These are phyloP conservation scores for Cercophora sp. DNA, from an alignment of 495 filamentous ascomycete species.

Conservation along the genomic window DNA sequence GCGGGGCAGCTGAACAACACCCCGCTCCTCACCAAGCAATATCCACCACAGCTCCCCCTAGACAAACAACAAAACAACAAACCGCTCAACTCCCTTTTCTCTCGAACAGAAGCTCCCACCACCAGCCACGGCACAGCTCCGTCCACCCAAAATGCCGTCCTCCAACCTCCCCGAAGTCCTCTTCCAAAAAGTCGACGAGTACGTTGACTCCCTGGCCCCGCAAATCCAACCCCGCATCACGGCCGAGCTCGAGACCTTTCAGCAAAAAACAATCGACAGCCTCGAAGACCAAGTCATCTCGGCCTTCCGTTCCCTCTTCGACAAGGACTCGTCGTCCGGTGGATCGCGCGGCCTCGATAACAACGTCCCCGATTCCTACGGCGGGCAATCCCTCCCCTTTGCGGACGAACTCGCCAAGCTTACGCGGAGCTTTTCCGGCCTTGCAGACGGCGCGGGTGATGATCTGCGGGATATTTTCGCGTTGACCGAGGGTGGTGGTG, in stretches of 20 bases:
- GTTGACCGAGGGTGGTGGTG: conserved; percentile 28
- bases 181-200: conserved; percentile 32
- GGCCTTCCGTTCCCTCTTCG: conserved; percentile 32
- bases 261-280: conserved; percentile 32
- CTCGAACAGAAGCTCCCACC: too few relatives aligned
- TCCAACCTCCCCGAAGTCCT: conserved; percentile 26
- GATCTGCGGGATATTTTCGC: conserved; percentile 33
- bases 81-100: too few relatives aligned
- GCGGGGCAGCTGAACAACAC: too few relatives aligned
- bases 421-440: conserved; percentile 24
- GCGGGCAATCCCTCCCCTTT: conserved; percentile 29
- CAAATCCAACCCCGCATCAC: conserved; percentile 36
- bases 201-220: conserved; percentile 34
- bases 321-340: conserved; percentile 15
- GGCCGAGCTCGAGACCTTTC: conserved; percentile 30
- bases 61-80: too few relatives aligned
- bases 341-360: conserved; percentile 18
- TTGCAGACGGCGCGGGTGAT: conserved; percentile 25
- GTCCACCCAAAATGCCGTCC: conserved; percentile 21
- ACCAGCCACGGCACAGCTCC: too few relatives aligned
- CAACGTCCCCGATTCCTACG: conserved; percentile 26
- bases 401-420: conserved; percentile 33
- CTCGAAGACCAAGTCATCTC: conserved; percentile 28
- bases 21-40: too few relatives aligned
- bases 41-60: too few relatives aligned